Conservation (phyloP, 495 filamentous ascomycete species). For the Penicillium pancosmium region DNA sequence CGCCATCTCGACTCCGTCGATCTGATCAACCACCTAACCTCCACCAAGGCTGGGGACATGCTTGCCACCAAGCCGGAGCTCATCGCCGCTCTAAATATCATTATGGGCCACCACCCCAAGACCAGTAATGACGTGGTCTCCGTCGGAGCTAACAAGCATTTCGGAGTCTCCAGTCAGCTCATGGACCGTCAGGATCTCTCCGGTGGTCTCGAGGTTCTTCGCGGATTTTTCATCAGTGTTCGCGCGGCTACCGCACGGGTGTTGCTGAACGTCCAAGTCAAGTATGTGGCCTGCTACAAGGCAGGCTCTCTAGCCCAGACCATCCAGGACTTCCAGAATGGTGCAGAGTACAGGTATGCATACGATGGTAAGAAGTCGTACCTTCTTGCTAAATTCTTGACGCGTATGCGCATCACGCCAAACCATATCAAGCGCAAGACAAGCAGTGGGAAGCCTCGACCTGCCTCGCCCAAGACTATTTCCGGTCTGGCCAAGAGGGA, state of each 20-base stretch:
- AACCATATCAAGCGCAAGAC: slow-evolving; percentile 42
- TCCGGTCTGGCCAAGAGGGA: slow-evolving; percentile 43
- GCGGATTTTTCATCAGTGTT: slow-evolving; percentile 70
- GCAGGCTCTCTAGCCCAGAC: slow-evolving; percentile 31
- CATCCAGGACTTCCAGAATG: slow-evolving; percentile 16
- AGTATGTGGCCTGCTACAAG: slow-evolving; percentile 46
- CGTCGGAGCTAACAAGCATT: slow-evolving; percentile 46
- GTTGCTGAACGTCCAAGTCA: slow-evolving; percentile 61
- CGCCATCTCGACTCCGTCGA: slow-evolving; percentile 50
- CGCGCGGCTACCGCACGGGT: slow-evolving; percentile 65
- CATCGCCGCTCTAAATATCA: slow-evolving; percentile 58
- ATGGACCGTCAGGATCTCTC: slow-evolving; percentile 38
- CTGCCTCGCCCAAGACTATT: slow-evolving; percentile 47
- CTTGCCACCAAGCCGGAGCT: slow-evolving; percentile 41
- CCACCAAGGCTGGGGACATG: slow-evolving; percentile 44
- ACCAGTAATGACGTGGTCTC: slow-evolving; percentile 34
- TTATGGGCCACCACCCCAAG: slow-evolving; percentile 46
- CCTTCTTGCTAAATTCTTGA: slow-evolving; percentile 47
- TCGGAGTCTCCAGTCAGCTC: slow-evolving; percentile 24
- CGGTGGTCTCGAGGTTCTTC: slow-evolving; percentile 52
- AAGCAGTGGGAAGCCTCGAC: slow-evolving; percentile 35
- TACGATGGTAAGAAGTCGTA: slow-evolving; percentile 12
- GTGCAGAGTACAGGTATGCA: slow-evolving; percentile 13
- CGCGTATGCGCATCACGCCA: slow-evolving; percentile 43
- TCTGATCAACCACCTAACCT: slow-evolving; percentile 56